Evolutionary conservation across 306 rosid genomes (phyloP).

Genomic region (Delonix regia): DNA sequence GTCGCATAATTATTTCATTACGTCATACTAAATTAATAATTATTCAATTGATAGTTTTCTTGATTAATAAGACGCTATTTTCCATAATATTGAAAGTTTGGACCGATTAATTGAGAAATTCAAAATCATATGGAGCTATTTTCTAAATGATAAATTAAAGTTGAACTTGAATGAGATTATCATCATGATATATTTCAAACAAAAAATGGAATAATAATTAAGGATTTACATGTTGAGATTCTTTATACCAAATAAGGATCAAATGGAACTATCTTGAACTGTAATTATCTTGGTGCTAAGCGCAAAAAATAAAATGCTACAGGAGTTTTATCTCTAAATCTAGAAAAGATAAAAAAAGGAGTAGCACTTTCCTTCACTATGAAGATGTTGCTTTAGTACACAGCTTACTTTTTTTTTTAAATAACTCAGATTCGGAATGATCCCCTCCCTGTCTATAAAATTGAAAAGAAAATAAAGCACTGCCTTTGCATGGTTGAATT

Average conservation of each 20-base stretch:
- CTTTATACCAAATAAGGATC: neutral
- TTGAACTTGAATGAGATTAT: neutral
- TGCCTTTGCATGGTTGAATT: constrained; percentile 9
- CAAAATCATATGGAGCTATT: no score
- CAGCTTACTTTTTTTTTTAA: neutral
- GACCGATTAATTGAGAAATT: no score
- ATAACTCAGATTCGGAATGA: constrained; percentile 31
- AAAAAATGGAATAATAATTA: neutral
- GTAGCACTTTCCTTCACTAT: constrained; percentile 61
- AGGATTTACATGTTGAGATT: neutral
- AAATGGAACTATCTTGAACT: neutral
- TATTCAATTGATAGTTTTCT: no score
- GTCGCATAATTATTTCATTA: no score
- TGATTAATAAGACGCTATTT: no score
- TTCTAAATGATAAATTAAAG: neutral
- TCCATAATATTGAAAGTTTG: no score
- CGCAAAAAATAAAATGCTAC: neutral
- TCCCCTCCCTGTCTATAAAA: constrained; percentile 1
- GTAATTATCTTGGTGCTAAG: neutral
- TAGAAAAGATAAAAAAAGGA: constrained; percentile 23
- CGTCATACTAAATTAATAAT: no score
- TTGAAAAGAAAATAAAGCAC: constrained; percentile 31
- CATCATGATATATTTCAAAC: neutral
- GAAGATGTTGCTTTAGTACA: constrained; percentile 61
- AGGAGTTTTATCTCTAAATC: neutral